phyloP scores from a whole-genome alignment of 2,329 filamentous ascomycete genomes.

The Diplocarpon mali region DNA sequence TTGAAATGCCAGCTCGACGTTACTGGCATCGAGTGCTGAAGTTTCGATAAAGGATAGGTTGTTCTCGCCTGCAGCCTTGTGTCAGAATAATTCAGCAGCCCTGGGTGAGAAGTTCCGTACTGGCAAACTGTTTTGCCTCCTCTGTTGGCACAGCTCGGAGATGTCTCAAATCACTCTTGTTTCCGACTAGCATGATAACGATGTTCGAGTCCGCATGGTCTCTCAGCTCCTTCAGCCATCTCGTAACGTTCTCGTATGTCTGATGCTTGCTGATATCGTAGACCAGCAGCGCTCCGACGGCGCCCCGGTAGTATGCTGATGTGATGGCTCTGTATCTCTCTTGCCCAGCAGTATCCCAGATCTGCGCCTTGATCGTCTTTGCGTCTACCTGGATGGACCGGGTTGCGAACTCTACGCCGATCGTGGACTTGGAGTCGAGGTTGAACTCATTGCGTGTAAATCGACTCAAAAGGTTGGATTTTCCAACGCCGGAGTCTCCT shows the following conservation, averaged over 20 bases:
- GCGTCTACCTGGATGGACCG: constrained; percentile 97
- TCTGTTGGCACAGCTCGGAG: constrained; percentile 93
- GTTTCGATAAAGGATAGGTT: constrained; percentile 99
- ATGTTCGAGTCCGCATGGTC: constrained; percentile 98
- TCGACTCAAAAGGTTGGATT: constrained; percentile 98
- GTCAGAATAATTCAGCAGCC: constrained; percentile 22
- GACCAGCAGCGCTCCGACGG: constrained; percentile 91
- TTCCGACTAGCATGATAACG: constrained; percentile 98
- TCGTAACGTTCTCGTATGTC: constrained; percentile 97
- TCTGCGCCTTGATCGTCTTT: constrained; percentile 99
- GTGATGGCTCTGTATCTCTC: constrained; percentile 99
- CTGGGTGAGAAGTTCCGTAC: constrained; percentile 37
- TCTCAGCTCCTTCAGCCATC: constrained; percentile 97
- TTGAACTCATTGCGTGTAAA: constrained; percentile 99
- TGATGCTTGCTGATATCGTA: constrained; percentile 99
- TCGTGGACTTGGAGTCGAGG: constrained; percentile 98
- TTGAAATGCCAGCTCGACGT: constrained; percentile 98
- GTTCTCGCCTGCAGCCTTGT: constrained; percentile 65
- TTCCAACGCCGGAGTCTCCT: constrained; percentile 97
- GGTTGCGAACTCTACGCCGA: constrained; percentile 98
- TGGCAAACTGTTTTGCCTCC: constrained; percentile 95
- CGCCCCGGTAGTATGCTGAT: constrained; percentile 96
- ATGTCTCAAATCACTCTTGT: constrained; percentile 99
- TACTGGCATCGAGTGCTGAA: constrained; percentile 95
- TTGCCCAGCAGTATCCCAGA: constrained; percentile 98